These are phyloP conservation scores for Candida easanensis DNA, from an alignment of 805 yeast species.

Conservation along the genomic window DNA sequence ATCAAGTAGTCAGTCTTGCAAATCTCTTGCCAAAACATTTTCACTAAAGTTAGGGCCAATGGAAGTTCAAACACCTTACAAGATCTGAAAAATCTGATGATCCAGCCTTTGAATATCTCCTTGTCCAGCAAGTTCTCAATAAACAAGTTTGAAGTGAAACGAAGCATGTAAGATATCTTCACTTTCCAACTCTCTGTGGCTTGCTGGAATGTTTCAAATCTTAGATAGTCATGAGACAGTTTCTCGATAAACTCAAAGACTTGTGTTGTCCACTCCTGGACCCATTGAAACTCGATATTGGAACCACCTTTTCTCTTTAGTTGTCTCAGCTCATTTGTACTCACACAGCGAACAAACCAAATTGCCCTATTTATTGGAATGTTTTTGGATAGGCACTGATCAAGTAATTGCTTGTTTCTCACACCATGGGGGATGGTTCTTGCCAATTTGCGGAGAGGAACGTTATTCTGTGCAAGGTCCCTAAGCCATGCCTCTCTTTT, in stretches of 20 bases:
- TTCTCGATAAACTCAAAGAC: constrained; percentile 56
- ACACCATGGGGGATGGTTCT: constrained; percentile 90
- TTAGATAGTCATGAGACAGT: constrained; percentile 27
- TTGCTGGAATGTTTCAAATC: constrained; percentile 30
- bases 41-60: constrained; percentile 48
- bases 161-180: constrained; percentile 57
- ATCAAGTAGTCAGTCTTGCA: constrained; percentile 53
- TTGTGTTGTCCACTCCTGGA: constrained; percentile 88
- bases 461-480: constrained; percentile 66
- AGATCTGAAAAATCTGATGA: constrained; percentile 49
- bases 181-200: constrained; percentile 46
- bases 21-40: constrained; percentile 71
- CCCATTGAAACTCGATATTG: constrained; percentile 59
- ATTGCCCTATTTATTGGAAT: constrained; percentile 82
- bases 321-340: constrained; percentile 70
- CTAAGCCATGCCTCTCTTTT: constrained; percentile 83
- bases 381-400: constrained; percentile 61
- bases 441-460: constrained; percentile 66
- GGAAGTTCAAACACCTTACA: constrained; percentile 43
- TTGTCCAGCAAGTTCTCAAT: constrained; percentile 66
- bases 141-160: constrained; percentile 62
- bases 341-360: constrained; percentile 89
- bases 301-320: constrained; percentile 46
- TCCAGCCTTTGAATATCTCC: constrained; percentile 59
- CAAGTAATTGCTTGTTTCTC: constrained; percentile 67